Evolutionary conservation across 2,329 filamentous ascomycete genomes (phyloP).

Genomic region (Onygenales sp.): DNA sequence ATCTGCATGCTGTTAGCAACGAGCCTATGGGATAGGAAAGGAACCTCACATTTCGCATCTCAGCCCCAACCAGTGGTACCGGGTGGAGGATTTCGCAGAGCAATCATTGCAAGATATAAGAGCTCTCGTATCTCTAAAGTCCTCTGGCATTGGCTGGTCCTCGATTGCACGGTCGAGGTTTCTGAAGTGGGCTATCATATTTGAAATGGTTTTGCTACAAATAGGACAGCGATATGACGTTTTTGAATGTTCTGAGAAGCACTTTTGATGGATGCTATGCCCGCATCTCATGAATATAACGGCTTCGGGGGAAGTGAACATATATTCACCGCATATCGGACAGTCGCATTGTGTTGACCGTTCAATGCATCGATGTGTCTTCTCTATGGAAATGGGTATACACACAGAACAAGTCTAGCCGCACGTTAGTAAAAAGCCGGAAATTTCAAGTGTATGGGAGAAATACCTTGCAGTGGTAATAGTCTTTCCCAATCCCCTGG

Average conservation of each 20-base stretch:
- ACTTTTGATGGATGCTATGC: slow-evolving; percentile 87
- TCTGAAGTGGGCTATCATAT: slow-evolving; percentile 93
- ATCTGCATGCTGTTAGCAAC: slow-evolving; percentile 19
- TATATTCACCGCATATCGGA: slow-evolving; percentile 91
- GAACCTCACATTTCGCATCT: slow-evolving; percentile 58
- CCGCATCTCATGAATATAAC: slow-evolving; percentile 94
- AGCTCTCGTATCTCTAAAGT: slow-evolving; percentile 70
- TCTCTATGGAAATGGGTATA: slow-evolving; percentile 77
- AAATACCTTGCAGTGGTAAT: slow-evolving; percentile 90
- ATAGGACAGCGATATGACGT: slow-evolving; percentile 93
- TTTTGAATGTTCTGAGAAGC: slow-evolving; percentile 79
- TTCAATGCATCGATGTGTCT: slow-evolving; percentile 87
- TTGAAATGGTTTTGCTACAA: slow-evolving; percentile 91
- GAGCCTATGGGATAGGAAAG: background rate
- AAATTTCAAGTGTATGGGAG: background rate
- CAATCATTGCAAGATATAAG: slow-evolving; percentile 93
- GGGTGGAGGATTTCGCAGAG: slow-evolving; percentile 72
- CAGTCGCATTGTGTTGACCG: slow-evolving; percentile 91
- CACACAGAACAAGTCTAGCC: slow-evolving; percentile 78
- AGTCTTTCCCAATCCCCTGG: slow-evolving; percentile 82
- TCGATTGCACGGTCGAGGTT: slow-evolving; percentile 82
- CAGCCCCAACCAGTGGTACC: slow-evolving; percentile 89
- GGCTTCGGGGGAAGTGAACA: slow-evolving; percentile 81
- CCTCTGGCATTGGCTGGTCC: slow-evolving; percentile 81
- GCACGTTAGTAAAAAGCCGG: slow-evolving; percentile 17